A percentile compares a stretch with the other conserved stretches of the same genome.
phyloP scores from a whole-genome alignment of 495 filamentous ascomycete species.

The Neurospora sp. region DNA sequence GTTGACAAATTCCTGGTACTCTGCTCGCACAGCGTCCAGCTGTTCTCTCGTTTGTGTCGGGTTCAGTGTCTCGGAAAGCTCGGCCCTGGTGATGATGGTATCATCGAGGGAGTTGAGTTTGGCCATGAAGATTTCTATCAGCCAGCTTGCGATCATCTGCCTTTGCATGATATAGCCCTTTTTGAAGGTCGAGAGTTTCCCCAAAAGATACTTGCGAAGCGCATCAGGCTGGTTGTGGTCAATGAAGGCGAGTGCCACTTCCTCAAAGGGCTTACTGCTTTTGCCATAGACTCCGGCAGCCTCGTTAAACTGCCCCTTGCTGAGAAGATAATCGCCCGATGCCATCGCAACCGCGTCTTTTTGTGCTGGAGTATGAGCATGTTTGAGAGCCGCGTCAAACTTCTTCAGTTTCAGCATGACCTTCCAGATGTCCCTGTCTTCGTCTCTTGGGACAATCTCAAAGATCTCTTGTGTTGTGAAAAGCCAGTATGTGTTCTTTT shows the following conservation, averaged over 20 bases:
- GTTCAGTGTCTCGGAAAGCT: slow-evolving; percentile 61
- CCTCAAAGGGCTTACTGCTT: slow-evolving; percentile 93
- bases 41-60: slow-evolving; percentile 61
- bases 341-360: slow-evolving; percentile 83
- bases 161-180: slow-evolving; percentile 83
- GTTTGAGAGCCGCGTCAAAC: slow-evolving; percentile 77
- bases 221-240: slow-evolving; percentile 87
- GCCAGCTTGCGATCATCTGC: slow-evolving; percentile 90
- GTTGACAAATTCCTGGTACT: slow-evolving; percentile 80
- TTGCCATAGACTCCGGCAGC: slow-evolving; percentile 85
- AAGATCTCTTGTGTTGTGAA: slow-evolving; percentile 85
- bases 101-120: slow-evolving; percentile 93
- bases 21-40: slow-evolving; percentile 54
- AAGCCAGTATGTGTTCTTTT: slow-evolving; percentile 94
- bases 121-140: slow-evolving; percentile 93
- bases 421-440: slow-evolving; percentile 89
- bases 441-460: slow-evolving; percentile 81
- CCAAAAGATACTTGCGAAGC: slow-evolving; percentile 76
- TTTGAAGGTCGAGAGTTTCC: slow-evolving; percentile 73
- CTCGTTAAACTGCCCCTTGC: slow-evolving; percentile 68
- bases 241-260: slow-evolving; percentile 84
- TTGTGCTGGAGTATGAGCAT: slow-evolving; percentile 61
- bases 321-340: slow-evolving; percentile 76
- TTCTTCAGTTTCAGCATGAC: slow-evolving; percentile 75
- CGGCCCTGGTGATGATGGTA: slow-evolving; percentile 81